These are phyloP conservation scores for Neopestalotiopsis sp. DNA, from an alignment of 2,329 filamentous ascomycete species.

Conservation along the genomic window DNA sequence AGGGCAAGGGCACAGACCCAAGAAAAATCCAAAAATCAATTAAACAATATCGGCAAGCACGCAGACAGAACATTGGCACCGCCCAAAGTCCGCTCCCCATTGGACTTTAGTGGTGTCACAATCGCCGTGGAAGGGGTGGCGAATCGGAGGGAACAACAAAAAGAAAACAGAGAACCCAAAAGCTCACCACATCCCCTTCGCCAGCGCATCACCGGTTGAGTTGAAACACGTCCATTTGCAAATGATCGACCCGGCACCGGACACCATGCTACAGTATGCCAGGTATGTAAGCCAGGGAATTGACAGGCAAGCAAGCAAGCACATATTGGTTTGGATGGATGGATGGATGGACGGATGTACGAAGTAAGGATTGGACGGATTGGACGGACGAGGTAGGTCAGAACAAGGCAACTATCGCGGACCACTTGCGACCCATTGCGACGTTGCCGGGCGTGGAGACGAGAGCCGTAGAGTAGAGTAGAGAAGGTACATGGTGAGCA, in stretches of 20 bases:
- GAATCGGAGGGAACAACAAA: neutral
- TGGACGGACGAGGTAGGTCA: neutral
- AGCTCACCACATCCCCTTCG: conserved; percentile 5
- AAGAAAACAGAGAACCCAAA: neutral
- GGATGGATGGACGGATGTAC: too few species aligned
- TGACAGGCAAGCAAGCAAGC: neutral
- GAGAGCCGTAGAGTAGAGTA: neutral
- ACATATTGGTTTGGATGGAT: neutral
- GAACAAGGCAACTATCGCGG: conserved; percentile 3
- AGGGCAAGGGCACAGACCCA: neutral
- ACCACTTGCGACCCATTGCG: conserved; percentile 7
- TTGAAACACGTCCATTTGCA: conserved; percentile 3
- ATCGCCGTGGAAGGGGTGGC: neutral
- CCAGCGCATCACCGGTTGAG: conserved; percentile 10
- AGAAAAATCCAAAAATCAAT: neutral
- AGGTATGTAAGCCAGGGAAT: neutral
- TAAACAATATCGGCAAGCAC: neutral
- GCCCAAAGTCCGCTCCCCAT: neutral
- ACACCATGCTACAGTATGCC: neutral
- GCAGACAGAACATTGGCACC: neutral
- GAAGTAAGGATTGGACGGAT: neutral
- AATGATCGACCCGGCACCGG: neutral
- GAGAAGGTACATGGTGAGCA: neutral
- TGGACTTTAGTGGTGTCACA: neutral
- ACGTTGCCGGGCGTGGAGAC: neutral